phyloP scores from a whole-genome alignment of 139 green algal species.

The Chlorella sp. region DNA sequence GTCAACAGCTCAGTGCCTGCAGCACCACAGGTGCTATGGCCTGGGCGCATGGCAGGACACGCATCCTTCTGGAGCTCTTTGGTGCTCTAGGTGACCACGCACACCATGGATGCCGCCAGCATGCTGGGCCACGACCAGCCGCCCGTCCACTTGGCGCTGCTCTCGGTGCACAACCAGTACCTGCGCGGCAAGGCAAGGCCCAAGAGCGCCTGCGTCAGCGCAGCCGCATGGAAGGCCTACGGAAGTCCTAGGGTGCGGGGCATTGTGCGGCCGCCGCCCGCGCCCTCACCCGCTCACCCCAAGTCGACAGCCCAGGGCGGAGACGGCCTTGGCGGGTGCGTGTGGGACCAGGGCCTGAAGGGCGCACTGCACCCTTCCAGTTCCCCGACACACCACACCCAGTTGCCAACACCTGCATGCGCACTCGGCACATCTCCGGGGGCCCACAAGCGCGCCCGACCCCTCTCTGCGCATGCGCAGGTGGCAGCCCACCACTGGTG shows the following conservation, averaged over 20 bases:
- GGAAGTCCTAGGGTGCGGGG: conserved; percentile 20
- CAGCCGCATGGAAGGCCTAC: conserved; percentile 26
- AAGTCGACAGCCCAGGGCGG: not conserved
- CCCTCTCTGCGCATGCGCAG: too few species aligned
- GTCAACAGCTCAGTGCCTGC: too few species aligned
- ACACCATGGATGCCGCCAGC: not conserved
- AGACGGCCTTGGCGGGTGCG: not conserved
- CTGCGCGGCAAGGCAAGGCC: conserved; percentile 3
- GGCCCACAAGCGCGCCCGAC: too few species aligned
- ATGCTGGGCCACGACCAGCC: not conserved
- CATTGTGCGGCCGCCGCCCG: not conserved
- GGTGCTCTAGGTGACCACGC: too few species aligned
- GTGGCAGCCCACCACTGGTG: not conserved
- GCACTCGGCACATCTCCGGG: not conserved
- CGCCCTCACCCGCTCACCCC: not conserved
- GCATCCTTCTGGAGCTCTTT: too few species aligned
- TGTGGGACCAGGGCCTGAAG: not conserved
- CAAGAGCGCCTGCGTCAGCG: conserved; percentile 5
- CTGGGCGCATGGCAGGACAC: too few species aligned
- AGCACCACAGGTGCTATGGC: too few species aligned
- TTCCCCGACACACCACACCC: too few species aligned
- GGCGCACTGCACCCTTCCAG: too few species aligned
- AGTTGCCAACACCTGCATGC: not conserved
- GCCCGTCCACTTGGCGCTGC: not conserved
- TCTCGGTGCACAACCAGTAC: too few species aligned